phyloP scores from a whole-genome alignment of 1,284 basidiomycete genomes.

The Bjerkandera adusta region DNA sequence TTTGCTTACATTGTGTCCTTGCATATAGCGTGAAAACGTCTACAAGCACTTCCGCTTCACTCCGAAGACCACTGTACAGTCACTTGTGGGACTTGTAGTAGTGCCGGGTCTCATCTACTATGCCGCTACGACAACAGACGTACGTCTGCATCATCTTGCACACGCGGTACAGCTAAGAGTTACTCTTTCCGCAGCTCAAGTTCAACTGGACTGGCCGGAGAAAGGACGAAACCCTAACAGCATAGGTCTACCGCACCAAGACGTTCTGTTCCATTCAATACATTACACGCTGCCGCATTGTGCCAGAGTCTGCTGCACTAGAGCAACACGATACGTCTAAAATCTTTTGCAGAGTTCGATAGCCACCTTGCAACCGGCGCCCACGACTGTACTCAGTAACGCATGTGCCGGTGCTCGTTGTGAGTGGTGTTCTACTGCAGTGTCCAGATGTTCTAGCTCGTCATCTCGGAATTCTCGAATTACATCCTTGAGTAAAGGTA shows the following conservation, averaged over 20 bases:
- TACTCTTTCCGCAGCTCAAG: conserved; percentile 27
- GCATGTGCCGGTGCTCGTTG: conserved; percentile 94
- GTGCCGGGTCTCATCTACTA: conserved; percentile 46
- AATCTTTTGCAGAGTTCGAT: conserved; percentile 87
- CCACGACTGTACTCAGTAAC: conserved; percentile 82
- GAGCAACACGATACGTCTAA: conserved; percentile 35
- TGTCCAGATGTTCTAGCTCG: conserved; percentile 92
- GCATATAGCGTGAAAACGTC: conserved; percentile 71
- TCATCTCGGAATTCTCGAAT: conserved; percentile 91
- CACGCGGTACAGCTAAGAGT: background rate
- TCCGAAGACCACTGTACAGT: conserved; percentile 50
- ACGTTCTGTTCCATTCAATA: conserved; percentile 1
- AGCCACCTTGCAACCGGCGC: conserved; percentile 84
- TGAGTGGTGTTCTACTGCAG: conserved; percentile 86
- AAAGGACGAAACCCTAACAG: conserved; percentile 34
- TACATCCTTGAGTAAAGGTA: conserved; percentile 74
- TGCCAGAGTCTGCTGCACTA: background rate
- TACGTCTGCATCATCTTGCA: conserved; percentile 23
- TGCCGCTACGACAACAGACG: conserved; percentile 30
- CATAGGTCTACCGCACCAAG: conserved; percentile 17
- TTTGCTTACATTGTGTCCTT: conserved; percentile 1
- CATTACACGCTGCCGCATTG: too few species aligned
- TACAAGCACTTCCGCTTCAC: conserved; percentile 83
- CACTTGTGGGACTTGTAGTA: conserved; percentile 46
- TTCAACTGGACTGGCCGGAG: conserved; percentile 37